Evolutionary conservation across 805 yeast species (phyloP), one percentile per base, ranked within the genome.

Genomic region (Groenewaldozyma tartarivorans): DNA sequence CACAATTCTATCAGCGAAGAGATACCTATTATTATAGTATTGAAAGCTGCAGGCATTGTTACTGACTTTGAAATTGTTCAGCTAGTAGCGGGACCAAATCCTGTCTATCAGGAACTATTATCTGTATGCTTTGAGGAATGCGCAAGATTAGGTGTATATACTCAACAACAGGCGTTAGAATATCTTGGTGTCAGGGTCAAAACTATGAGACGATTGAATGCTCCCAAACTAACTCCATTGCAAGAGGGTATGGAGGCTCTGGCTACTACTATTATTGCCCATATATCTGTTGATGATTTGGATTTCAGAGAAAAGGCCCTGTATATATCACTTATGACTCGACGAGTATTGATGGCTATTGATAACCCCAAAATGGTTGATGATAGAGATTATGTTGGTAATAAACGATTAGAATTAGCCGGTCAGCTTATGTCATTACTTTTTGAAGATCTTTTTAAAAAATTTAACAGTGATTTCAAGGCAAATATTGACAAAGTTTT

Each of bases 341-440:
- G 98, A 58, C 75, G 97, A 56, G 97, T 90, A 2, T 73, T 92
- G 18, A 85, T 86, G 94, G 85, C 98, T 3, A 85, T 92, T 79
- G 79, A 84, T 48, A 83, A 92, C 55, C 94, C 96, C 5, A 78
- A 79, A 50, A 79, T 86, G 80, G 95, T 92, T n/a, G 98, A 92
- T 56, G 98, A 92, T 63, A 78, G 97, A 63, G 98, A 92, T 67
- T 92, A 92, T 57, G 97, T 92, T 35, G 98, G 98, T 69, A 90
- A 90, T 65, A 92, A 92, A 62, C 82, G 98, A 64, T 70, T 92
- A 49, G 98, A 92, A 65, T 69, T 92, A 57, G 98, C 98, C 0
- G 98, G 98, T 43, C 98, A 92, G 63, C 71, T 92, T 58, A 84
- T 92, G 85, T 86, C 97, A 4, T 68, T 92, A 49, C 65, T 92